Percentiles rank a stretch among this genome's conserved stretches.
phyloP scores from a whole-genome alignment of 2,329 filamentous ascomycete genomes.

The Pyrenophora tritici-repentis region DNA sequence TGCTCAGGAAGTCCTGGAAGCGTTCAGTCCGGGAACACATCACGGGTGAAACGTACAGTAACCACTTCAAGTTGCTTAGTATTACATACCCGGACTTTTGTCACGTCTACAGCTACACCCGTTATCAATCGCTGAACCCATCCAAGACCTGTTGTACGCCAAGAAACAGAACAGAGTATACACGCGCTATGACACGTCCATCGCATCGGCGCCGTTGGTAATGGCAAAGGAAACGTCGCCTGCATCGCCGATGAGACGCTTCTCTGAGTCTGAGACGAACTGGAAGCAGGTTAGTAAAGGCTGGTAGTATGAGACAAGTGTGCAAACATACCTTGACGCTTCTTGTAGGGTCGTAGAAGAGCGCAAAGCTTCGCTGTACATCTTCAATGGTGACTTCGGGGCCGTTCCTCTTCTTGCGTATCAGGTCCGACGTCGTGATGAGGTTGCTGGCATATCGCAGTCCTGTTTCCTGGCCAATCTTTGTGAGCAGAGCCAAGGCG shows the following conservation, averaged over 20 bases:
- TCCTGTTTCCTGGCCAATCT: slow-evolving; percentile 91
- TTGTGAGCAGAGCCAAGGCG: slow-evolving; percentile 88
- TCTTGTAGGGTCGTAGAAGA: slow-evolving; percentile 88
- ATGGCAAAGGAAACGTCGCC: slow-evolving; percentile 74
- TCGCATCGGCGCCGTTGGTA: slow-evolving; percentile 64
- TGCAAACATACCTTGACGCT: slow-evolving; percentile 68
- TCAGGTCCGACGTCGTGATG: slow-evolving; percentile 89
- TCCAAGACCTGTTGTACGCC: slow-evolving; percentile 31
- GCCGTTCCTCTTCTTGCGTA: slow-evolving; percentile 82
- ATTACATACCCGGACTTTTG: slow-evolving; percentile 10
- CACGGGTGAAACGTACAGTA: background rate
- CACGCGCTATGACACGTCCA: slow-evolving; percentile 65
- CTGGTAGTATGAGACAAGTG: background rate
- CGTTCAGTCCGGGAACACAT: background rate
- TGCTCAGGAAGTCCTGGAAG: background rate
- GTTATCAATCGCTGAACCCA: slow-evolving; percentile 28
- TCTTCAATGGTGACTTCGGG: slow-evolving; percentile 85
- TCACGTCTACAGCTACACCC: slow-evolving; percentile 4
- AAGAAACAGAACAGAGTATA: slow-evolving; percentile 5
- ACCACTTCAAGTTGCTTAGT: background rate
- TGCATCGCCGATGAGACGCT: slow-evolving; percentile 86
- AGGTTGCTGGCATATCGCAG: slow-evolving; percentile 97
- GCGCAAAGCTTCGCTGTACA: slow-evolving; percentile 87
- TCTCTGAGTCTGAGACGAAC: slow-evolving; percentile 89
- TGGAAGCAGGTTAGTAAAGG: slow-evolving; percentile 29